A percentile compares a stretch with the other conserved stretches of the same genome.
Conservation (phyloP, 1,139 yeast species). For the Candida tropicalis region DNA sequence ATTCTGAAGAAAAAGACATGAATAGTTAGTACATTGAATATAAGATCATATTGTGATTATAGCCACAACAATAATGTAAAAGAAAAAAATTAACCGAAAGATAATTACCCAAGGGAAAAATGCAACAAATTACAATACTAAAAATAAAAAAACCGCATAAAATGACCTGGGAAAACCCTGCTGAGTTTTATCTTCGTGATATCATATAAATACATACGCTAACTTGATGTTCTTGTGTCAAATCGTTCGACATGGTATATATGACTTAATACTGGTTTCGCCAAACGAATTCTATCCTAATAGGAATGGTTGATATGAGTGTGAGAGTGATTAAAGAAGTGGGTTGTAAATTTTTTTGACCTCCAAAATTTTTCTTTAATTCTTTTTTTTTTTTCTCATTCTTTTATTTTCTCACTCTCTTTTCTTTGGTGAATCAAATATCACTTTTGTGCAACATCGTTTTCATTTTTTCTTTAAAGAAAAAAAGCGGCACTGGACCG, state of each 20-base stretch:
- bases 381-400: neutral
- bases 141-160: neutral
- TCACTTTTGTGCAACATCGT: conserved; percentile 1
- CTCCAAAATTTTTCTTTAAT: conserved; percentile 4
- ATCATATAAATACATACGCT: conserved; percentile 2
- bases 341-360: conserved; percentile 4
- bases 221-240: neutral
- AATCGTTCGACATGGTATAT: conserved; percentile 2
- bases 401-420: too few species aligned
- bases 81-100: neutral
- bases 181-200: neutral
- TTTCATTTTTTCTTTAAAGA: too few species aligned
- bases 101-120: neutral
- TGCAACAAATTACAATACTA: conserved; percentile 2
- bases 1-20: conserved; percentile 3
- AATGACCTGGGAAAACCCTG: neutral
- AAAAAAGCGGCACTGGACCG: neutral
- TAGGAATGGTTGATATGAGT: neutral
- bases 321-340: neutral
- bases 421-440: too few species aligned
- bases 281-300: neutral
- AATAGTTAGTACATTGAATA: conserved; percentile 13
- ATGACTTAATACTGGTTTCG: neutral
- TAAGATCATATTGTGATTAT: too few species aligned
- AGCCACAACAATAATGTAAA: neutral